These are phyloP conservation scores for Paratrimastix pyriformis DNA, from an alignment of 78 protist species.

Conservation along the genomic window DNA sequence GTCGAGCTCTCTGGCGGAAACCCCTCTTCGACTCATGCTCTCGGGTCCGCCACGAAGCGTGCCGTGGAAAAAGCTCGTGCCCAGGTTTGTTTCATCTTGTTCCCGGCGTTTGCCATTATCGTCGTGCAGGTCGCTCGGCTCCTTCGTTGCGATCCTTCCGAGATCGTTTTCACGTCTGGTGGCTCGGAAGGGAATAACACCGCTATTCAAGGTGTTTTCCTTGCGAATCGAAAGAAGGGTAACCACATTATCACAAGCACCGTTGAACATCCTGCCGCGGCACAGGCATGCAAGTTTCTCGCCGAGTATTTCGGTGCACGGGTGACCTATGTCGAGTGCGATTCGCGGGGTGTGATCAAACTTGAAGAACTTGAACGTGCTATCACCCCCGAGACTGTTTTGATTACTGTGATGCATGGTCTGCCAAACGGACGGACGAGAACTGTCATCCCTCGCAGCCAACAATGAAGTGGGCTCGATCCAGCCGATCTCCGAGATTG, in stretches of 20 bases:
- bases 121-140: not conserved
- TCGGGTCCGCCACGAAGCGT: slow-evolving; percentile 4
- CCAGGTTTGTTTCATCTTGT: too few relatives aligned
- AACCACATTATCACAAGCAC: slow-evolving; percentile 38
- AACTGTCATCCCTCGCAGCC: not conserved
- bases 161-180: not conserved
- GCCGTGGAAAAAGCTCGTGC: not conserved
- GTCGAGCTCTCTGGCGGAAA: slow-evolving; percentile 18
- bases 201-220: not conserved
- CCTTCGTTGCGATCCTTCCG: not conserved
- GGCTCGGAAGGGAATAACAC: not conserved
- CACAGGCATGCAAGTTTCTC: slow-evolving; percentile 19
- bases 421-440: not conserved
- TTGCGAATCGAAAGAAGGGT: not conserved
- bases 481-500: not conserved
- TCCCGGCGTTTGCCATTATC: too few relatives aligned
- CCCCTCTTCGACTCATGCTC: slow-evolving; percentile 24
- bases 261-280: slow-evolving; percentile 40
- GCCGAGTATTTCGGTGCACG: not conserved
- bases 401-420: not conserved
- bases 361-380: not conserved
- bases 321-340: not conserved
- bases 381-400: not conserved
- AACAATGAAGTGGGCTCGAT: not conserved
- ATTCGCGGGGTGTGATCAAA: not conserved